Percentiles rank a stretch among this genome's conserved stretches.
Conservation (phyloP, 192 early-diverging fungal species). For the Jimgerdemannia flammicorona region DNA sequence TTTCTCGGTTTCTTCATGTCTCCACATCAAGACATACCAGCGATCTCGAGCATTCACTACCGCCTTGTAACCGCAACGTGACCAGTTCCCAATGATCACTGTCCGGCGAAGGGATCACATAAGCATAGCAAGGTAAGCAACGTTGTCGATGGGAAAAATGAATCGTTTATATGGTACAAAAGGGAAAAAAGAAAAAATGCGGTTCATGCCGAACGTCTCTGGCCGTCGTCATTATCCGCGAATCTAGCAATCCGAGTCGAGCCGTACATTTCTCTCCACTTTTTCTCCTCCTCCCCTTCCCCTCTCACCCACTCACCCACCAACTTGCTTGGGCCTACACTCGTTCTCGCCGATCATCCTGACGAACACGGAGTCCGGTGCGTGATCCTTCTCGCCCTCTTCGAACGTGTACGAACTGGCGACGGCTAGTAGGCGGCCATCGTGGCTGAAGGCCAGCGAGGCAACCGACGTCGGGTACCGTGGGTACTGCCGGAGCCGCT, state of each 20-base stretch:
- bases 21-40: no score
- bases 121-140: no score
- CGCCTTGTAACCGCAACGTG: no score
- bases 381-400: slow-evolving; percentile 87
- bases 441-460: slow-evolving; percentile 74
- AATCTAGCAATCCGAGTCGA: background rate
- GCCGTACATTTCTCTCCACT: background rate
- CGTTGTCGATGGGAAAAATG: background rate
- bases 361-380: slow-evolving; percentile 78
- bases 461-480: slow-evolving; percentile 80
- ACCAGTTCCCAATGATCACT: no score
- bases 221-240: background rate
- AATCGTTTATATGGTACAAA: background rate
- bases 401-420: slow-evolving; percentile 95
- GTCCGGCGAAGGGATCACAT: no score
- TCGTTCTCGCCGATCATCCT: slow-evolving; percentile 65
- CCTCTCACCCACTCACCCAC: background rate
- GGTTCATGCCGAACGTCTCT: background rate
- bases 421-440: slow-evolving; percentile 78
- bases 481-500: slow-evolving; percentile 80
- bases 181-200: background rate
- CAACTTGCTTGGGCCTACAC: slow-evolving; percentile 8
- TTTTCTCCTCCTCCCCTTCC: no score
- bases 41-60: no score
- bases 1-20: no score